These are phyloP conservation scores for Yamadazyma jaroonii DNA, from an alignment of 1,139 yeast genomes.

Conservation along the genomic window DNA sequence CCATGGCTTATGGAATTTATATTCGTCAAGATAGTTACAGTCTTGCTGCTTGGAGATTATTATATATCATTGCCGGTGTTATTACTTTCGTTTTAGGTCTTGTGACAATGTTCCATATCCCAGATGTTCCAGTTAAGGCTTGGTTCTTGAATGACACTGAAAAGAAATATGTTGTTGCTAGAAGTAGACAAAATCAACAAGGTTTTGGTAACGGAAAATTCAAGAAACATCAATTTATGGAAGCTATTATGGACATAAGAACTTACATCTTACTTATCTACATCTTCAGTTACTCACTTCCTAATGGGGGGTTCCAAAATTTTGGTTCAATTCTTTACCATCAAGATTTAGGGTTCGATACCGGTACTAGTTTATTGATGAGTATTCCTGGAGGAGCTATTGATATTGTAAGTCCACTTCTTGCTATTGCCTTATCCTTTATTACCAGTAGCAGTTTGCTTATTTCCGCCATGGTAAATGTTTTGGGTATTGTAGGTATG, in stretches of 20 bases:
- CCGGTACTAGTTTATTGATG: conserved; percentile 25
- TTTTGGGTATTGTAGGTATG: conserved; percentile 27
- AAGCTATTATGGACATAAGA: conserved; percentile 44
- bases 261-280: conserved; percentile 36
- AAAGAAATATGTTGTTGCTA: conserved; percentile 24
- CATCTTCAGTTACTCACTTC: conserved; percentile 23
- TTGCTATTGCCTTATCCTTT: conserved; percentile 34
- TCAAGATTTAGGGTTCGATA: conserved; percentile 34
- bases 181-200: conserved; percentile 32
- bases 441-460: conserved; percentile 33
- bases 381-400: conserved; percentile 36
- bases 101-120: conserved; percentile 19
- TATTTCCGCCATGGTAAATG: conserved; percentile 20
- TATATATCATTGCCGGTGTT: conserved; percentile 23
- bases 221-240: conserved; percentile 51
- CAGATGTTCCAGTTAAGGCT: conserved; percentile 24
- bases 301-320: conserved; percentile 33
- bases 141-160: conserved; percentile 39
- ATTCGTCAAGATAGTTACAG: conserved; percentile 11
- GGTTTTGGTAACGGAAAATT: conserved; percentile 55
- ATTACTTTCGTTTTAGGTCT: conserved; percentile 23
- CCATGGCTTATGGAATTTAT: conserved; percentile 21
- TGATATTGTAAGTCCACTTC: conserved; percentile 33
- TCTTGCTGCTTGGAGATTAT: conserved; percentile 25
- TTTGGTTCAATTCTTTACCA: conserved; percentile 37